Conservation (phyloP, 306 rosid species). For the Sicyos edulis region DNA sequence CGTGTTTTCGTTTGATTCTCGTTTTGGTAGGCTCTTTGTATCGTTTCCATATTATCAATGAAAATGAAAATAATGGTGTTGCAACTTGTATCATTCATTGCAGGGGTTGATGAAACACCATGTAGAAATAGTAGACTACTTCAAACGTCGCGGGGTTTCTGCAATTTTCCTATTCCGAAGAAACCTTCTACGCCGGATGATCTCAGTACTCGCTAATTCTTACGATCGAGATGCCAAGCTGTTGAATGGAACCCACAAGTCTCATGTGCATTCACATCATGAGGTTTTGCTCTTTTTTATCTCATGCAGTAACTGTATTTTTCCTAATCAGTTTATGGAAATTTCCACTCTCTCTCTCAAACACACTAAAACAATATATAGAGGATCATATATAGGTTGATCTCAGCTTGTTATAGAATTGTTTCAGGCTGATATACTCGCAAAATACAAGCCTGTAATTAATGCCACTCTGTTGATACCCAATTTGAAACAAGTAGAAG, state of each 20-base stretch:
- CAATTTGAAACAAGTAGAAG: slow-evolving; percentile 63
- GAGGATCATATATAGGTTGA: neutral
- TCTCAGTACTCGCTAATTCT: slow-evolving; percentile 79
- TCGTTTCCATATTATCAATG: too few relatives aligned
- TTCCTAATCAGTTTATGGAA: neutral
- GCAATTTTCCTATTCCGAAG: slow-evolving; percentile 88
- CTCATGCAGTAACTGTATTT: neutral
- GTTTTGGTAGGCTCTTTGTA: too few relatives aligned
- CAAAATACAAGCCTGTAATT: slow-evolving; percentile 80
- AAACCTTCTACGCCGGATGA: slow-evolving; percentile 89
- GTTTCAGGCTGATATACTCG: slow-evolving; percentile 84
- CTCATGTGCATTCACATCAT: slow-evolving; percentile 82
- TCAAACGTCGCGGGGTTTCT: slow-evolving; percentile 66
- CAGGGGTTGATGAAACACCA: slow-evolving; percentile 96
- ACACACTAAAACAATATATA: neutral
- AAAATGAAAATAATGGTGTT: neutral
- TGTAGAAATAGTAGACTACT: slow-evolving; percentile 63
- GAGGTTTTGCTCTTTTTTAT: slow-evolving; percentile 51
- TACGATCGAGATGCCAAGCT: slow-evolving; percentile 63
- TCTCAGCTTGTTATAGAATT: slow-evolving; percentile 20
- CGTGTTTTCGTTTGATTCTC: too few relatives aligned
- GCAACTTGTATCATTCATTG: slow-evolving; percentile 16
- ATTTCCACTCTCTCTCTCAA: neutral
- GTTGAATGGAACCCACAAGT: slow-evolving; percentile 93
- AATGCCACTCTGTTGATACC: slow-evolving; percentile 58